Conservation (phyloP, 176 grass and related monocot species). For the Dactylis glomerata region DNA sequence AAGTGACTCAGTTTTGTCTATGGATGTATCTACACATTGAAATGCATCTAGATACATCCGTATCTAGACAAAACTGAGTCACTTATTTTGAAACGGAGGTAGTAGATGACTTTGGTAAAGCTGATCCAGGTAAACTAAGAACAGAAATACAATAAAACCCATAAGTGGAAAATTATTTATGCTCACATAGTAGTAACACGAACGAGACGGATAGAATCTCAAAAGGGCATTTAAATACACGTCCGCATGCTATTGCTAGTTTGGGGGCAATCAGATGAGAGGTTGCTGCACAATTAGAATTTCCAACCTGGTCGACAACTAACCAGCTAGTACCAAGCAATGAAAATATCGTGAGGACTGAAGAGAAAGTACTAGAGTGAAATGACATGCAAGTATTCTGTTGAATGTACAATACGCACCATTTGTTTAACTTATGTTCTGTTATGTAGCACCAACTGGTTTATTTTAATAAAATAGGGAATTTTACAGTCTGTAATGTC, state of each 20-base stretch:
- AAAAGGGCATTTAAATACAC: background rate
- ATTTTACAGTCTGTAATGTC: background rate
- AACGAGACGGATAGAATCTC: background rate
- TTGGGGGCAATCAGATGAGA: background rate
- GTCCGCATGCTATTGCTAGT: background rate
- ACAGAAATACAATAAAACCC: background rate
- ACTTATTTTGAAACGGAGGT: no score
- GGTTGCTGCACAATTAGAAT: background rate
- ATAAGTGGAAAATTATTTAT: background rate
- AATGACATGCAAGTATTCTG: background rate
- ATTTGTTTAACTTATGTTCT: background rate
- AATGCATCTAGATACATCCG: no score
- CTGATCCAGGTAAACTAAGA: background rate
- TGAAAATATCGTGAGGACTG: no score
- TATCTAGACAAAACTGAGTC: no score
- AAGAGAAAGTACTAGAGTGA: background rate
- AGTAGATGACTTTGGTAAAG: no score
- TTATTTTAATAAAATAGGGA: slow-evolving; percentile 2
- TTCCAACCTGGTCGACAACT: background rate
- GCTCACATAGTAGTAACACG: background rate
- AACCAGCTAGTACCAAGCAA: slow-evolving; percentile 3
- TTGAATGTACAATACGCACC: background rate
- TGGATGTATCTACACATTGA: no score
- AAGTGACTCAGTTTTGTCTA: no score
- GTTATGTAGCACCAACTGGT: background rate